Evolutionary conservation across 768 basidiomycete species (phyloP).

Genomic region (Phanerochaete carnosa): DNA sequence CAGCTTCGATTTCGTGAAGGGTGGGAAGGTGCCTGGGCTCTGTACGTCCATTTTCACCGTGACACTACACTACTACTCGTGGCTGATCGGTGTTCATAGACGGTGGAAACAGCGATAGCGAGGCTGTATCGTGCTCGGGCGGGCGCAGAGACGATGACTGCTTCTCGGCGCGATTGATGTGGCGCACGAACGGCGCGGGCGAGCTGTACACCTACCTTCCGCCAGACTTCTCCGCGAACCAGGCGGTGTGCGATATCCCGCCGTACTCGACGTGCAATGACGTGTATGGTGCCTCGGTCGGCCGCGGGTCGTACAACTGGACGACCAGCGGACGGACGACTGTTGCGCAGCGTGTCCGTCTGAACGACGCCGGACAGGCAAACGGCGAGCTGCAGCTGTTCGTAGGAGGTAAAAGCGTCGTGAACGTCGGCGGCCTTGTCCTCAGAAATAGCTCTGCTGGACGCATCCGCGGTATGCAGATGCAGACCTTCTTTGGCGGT

Average conservation of each 20-base stretch:
- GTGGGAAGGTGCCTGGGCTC: constrained; percentile 72
- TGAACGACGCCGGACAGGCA: constrained; percentile 66
- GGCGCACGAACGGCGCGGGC: constrained; percentile 43
- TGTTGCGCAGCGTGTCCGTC: constrained; percentile 63
- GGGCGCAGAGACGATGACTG: constrained; percentile 57
- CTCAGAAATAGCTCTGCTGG: constrained; percentile 46
- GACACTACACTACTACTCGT: neutral
- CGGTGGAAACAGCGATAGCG: constrained; percentile 50
- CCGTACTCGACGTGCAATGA: constrained; percentile 55
- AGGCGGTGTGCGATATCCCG: constrained; percentile 44
- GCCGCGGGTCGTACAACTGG: constrained; percentile 66
- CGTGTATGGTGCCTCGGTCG: constrained; percentile 64
- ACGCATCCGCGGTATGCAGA: constrained; percentile 62
- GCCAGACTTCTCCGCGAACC: constrained; percentile 43
- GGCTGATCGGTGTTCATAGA: constrained; percentile 28
- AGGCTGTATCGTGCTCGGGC: constrained; percentile 62
- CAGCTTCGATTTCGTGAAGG: constrained; percentile 62
- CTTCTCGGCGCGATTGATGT: constrained; percentile 76
- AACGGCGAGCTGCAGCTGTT: constrained; percentile 75
- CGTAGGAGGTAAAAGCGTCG: constrained; percentile 60
- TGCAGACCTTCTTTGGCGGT: constrained; percentile 83
- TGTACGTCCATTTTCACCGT: constrained; percentile 32
- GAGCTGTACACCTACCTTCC: constrained; percentile 47
- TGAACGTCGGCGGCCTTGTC: constrained; percentile 53
- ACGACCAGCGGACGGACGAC: constrained; percentile 62